A percentile compares a stretch with the other conserved stretches of the same genome.
Evolutionary conservation across 2,329 filamentous ascomycete species (phyloP).

Genomic region (Aureobasidium sp.): DNA sequence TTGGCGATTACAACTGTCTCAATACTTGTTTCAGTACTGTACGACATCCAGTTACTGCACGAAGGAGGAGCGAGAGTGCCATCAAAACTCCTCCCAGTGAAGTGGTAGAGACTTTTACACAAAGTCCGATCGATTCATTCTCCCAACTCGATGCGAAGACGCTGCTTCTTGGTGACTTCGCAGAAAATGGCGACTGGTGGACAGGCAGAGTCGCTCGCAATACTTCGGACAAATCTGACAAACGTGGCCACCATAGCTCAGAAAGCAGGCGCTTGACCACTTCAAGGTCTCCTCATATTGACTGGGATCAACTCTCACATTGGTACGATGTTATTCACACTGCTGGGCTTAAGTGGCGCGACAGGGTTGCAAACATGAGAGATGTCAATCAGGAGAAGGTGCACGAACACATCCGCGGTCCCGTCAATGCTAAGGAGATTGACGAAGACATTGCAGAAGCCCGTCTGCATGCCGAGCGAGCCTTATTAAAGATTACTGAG

Average conservation of each 20-base stretch:
- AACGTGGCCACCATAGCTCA: not conserved
- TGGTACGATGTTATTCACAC: slow-evolving; percentile 70
- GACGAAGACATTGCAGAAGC: slow-evolving; percentile 52
- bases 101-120: slow-evolving; percentile 21
- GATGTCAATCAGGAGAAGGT: slow-evolving; percentile 20
- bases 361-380: slow-evolving; percentile 43
- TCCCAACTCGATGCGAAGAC: slow-evolving; percentile 68
- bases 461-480: slow-evolving; percentile 61
- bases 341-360: slow-evolving; percentile 60
- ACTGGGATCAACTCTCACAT: slow-evolving; percentile 63
- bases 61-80: slow-evolving; percentile 40
- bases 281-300: slow-evolving; percentile 59
- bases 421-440: slow-evolving; percentile 36
- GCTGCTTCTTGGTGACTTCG: slow-evolving; percentile 65
- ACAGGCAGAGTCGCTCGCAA: slow-evolving; percentile 48
- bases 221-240: slow-evolving; percentile 26
- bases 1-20: slow-evolving; percentile 63
- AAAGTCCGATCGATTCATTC: slow-evolving; percentile 36
- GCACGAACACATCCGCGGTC: slow-evolving; percentile 42
- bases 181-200: slow-evolving; percentile 80
- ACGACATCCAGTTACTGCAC: slow-evolving; percentile 33
- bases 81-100: slow-evolving; percentile 32
- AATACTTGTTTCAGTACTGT: slow-evolving; percentile 65
- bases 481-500: slow-evolving; percentile 71
- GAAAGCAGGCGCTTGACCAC: slow-evolving; percentile 38